phyloP scores from a whole-genome alignment of 1,284 basidiomycete genomes.

The Sparassis latifolia region DNA sequence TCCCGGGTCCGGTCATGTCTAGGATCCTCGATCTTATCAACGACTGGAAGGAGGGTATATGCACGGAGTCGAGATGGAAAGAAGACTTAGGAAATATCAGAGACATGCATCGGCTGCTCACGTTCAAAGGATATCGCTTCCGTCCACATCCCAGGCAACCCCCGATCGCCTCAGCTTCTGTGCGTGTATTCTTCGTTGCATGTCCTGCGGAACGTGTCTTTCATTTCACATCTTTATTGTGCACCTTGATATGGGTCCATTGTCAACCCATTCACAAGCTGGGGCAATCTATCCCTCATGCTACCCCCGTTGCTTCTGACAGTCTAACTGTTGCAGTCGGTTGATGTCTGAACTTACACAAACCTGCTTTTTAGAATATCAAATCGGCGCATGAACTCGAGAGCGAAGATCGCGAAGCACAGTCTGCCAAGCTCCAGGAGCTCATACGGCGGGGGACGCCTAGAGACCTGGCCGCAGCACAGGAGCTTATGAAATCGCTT shows the following conservation, averaged over 20 bases:
- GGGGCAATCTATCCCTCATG: too few species aligned
- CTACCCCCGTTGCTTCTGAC: background rate
- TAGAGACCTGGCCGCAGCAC: conserved; percentile 90
- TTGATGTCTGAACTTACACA: too few species aligned
- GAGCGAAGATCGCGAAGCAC: conserved; percentile 90
- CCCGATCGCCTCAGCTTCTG: conserved; percentile 41
- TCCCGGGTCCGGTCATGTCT: conserved; percentile 91
- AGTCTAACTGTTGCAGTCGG: too few species aligned
- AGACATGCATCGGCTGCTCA: conserved; percentile 95
- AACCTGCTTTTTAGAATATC: conserved; percentile 51
- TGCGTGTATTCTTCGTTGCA: conserved; percentile 16
- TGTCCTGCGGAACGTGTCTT: background rate
- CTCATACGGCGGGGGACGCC: conserved; percentile 95
- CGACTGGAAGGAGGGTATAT: conserved; percentile 94
- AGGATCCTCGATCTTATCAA: conserved; percentile 93
- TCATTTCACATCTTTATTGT: background rate
- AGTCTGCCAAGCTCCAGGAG: conserved; percentile 96
- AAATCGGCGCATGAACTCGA: conserved; percentile 97
- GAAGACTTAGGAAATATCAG: conserved; percentile 96
- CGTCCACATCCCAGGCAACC: conserved; percentile 51
- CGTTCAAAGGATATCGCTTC: conserved; percentile 96
- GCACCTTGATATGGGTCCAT: background rate
- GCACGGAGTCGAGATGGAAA: conserved; percentile 85
- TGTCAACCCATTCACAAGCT: too few species aligned
- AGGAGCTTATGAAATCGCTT: conserved; percentile 96